Percentiles rank a stretch among this genome's conserved stretches.
Conservation (phyloP, 2,329 filamentous ascomycete genomes). For the Dactylonectria macrodidyma region DNA sequence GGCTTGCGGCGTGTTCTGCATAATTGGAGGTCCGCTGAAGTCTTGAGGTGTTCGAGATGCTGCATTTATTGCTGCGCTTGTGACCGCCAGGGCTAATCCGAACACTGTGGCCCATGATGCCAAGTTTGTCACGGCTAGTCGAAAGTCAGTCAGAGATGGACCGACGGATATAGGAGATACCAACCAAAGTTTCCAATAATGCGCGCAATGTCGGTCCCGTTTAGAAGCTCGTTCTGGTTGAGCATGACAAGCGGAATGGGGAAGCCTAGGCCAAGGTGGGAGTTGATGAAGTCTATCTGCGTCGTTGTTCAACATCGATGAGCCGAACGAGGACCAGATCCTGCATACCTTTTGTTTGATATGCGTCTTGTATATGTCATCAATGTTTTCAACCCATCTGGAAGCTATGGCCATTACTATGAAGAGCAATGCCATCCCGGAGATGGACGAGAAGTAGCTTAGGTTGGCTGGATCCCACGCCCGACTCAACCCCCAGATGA, state of each 20-base stretch:
- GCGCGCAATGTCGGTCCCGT: conserved; percentile 54
- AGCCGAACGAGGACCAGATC: neutral
- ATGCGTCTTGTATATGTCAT: conserved; percentile 49
- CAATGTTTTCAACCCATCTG: conserved; percentile 33
- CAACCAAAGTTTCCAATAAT: conserved; percentile 63
- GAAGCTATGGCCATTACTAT: conserved; percentile 50
- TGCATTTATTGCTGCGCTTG: conserved; percentile 28
- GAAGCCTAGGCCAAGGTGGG: conserved; percentile 66
- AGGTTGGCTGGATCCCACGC: conserved; percentile 51
- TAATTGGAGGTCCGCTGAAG: conserved; percentile 25
- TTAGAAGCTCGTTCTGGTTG: conserved; percentile 52
- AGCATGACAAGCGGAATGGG: conserved; percentile 65
- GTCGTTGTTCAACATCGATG: conserved; percentile 17
- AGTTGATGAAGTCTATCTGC: conserved; percentile 66
- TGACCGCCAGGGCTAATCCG: conserved; percentile 41
- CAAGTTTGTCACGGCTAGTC: conserved; percentile 53
- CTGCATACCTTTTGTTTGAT: conserved; percentile 54
- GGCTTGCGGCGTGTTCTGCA: conserved; percentile 19
- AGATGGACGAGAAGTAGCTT: conserved; percentile 64
- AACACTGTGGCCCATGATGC: conserved; percentile 55
- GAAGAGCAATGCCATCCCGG: conserved; percentile 63
- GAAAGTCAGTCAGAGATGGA: conserved; percentile 28
- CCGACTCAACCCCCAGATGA: conserved; percentile 61
- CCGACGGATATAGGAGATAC: conserved; percentile 26
- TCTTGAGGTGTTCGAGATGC: conserved; percentile 20